Percentiles rank a stretch among this genome's conserved stretches.
These are phyloP conservation scores for Lactifluus piperatus DNA, from an alignment of 768 basidiomycete genomes.

Conservation along the genomic window DNA sequence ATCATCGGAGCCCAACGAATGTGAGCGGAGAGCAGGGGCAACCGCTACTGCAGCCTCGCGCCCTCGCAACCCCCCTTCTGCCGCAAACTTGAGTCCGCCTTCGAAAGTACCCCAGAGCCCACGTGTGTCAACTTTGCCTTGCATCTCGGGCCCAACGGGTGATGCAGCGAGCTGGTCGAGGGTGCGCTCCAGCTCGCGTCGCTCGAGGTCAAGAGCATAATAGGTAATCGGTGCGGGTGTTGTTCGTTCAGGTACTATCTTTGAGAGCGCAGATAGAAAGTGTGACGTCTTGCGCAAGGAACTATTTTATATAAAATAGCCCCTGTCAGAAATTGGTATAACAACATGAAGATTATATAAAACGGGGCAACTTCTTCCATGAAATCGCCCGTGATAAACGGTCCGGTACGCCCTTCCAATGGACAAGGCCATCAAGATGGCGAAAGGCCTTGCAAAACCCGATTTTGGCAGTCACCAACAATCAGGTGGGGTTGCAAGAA, in stretches of 20 bases:
- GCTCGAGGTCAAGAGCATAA: conserved; percentile 90
- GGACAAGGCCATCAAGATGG: not conserved
- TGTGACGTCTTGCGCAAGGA: conserved; percentile 85
- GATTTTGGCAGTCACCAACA: not conserved
- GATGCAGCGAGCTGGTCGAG: conserved; percentile 58
- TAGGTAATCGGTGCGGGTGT: conserved; percentile 56
- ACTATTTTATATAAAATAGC: conserved; percentile 33
- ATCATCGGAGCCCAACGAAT: conserved; percentile 35
- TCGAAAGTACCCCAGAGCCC: conserved; percentile 92
- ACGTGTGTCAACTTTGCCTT: conserved; percentile 67
- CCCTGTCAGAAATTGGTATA: not conserved
- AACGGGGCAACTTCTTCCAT: no score
- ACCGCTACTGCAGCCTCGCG: conserved; percentile 13
- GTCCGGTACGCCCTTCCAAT: not conserved
- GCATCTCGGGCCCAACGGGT: conserved; percentile 48
- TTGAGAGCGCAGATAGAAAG: conserved; percentile 64
- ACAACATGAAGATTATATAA: not conserved
- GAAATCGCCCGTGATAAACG: no score
- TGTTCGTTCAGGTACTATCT: conserved; percentile 33
- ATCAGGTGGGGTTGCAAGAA: not conserved
- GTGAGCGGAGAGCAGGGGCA: not conserved
- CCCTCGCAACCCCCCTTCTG: conserved; percentile 48
- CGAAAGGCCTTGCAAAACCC: not conserved
- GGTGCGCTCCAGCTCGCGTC: conserved; percentile 75
- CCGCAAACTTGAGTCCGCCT: conserved; percentile 74